Evolutionary conservation across 2,329 filamentous ascomycete species (phyloP).

Genomic region (Metarhizium brunneum): DNA sequence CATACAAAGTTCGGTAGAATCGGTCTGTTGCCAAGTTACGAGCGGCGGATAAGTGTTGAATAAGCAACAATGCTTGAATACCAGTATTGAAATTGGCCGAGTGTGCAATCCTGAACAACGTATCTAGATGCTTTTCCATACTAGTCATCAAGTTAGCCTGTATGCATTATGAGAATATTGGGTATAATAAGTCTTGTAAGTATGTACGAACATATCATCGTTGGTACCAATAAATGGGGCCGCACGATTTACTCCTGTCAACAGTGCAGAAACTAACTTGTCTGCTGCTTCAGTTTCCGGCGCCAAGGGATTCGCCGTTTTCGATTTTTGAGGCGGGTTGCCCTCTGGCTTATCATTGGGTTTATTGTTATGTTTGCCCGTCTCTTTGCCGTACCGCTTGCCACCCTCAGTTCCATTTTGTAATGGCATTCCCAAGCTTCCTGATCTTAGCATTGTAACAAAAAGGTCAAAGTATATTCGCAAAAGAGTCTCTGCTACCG

Average conservation of each 20-base stretch:
- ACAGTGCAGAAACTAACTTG: slow-evolving; percentile 82
- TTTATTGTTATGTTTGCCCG: slow-evolving; percentile 14
- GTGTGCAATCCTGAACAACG: slow-evolving; percentile 90
- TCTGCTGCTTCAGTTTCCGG: slow-evolving; percentile 63
- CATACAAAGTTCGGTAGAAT: slow-evolving; percentile 92
- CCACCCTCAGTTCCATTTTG: slow-evolving; percentile 33
- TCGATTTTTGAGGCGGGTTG: not conserved
- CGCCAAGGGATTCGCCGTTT: slow-evolving; percentile 25
- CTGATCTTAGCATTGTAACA: slow-evolving; percentile 64
- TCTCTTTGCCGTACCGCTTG: slow-evolving; percentile 12
- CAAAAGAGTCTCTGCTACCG: slow-evolving; percentile 70
- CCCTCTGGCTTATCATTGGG: slow-evolving; percentile 12
- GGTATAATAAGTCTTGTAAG: not conserved
- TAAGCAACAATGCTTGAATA: slow-evolving; percentile 87
- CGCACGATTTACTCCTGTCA: slow-evolving; percentile 92
- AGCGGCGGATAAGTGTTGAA: slow-evolving; percentile 79
- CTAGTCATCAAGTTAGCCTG: slow-evolving; percentile 27
- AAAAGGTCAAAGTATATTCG: slow-evolving; percentile 92
- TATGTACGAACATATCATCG: slow-evolving; percentile 52
- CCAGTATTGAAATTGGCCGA: slow-evolving; percentile 99
- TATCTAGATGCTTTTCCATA: slow-evolving; percentile 83
- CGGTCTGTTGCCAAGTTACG: slow-evolving; percentile 78
- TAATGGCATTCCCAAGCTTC: slow-evolving; percentile 26
- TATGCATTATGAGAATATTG: not conserved
- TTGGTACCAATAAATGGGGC: slow-evolving; percentile 86